Evolutionary conservation across 768 basidiomycete genomes (phyloP), one percentile per base, ranked within the genome.

Genomic region (Agaricus sinodeliciosus): DNA sequence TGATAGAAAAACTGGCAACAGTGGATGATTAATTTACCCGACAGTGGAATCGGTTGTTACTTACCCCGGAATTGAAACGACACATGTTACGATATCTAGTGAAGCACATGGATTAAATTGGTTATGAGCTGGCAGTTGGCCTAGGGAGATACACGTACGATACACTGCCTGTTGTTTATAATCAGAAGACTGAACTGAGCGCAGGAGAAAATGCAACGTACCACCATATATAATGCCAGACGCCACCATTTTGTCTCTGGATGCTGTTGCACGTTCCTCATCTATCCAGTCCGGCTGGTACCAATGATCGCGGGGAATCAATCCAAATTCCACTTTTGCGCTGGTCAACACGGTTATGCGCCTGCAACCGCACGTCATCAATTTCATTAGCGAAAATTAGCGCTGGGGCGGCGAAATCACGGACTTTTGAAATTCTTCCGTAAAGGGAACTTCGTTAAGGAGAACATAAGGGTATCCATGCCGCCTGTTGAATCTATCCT

Each of bases 401-500:
- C 15, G 4, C n/a, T 4, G 7, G 13, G 11, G 16, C 18, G 26
- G 42, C 2, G 43, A 43, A 3, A 44, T 54, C 5, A 62, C 79
- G 51, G 59, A 85, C 81, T 68, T 68, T 62, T 84, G 89, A 69
- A 93, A 93, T 25, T 82, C 79, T 7, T 84, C 82, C 18, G 80
- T 75, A 63, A 94, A 94, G 1, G 76, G 75, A 57, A 79, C 81
- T 51, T 95, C 91, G 61, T 94, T 94, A 57, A 95, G 72, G 67
- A 95, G 81, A 31, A 90, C 84, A 67, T 87, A 94, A 4, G 90
- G 89, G 62, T 95, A 94, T 39, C 75, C 70, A 56, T 81, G 85
- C 59, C 78, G 77, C 48, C 75, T 73, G 68, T 95, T 95, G 68
- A 94, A 94, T 45, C 85, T 72, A 59, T 87, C 83, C 70, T 95